Conservation (phyloP, 768 basidiomycete species). For the Neoboletus subvelutipes region DNA sequence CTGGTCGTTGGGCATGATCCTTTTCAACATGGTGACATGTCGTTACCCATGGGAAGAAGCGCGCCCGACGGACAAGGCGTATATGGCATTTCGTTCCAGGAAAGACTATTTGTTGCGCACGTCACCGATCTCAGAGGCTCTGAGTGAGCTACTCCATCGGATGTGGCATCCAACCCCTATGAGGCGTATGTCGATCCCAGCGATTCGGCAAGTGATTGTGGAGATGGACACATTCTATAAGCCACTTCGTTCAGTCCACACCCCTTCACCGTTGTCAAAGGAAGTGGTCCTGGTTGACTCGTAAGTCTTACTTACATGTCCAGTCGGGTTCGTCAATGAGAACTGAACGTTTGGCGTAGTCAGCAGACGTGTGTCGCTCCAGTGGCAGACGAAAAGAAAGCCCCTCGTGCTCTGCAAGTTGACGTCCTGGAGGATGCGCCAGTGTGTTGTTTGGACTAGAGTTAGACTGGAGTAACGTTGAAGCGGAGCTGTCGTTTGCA, state of each 20-base stretch:
- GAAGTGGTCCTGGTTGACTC: conserved; percentile 8
- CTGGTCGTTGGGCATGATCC: conserved; percentile 77
- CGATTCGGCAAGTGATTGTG: conserved; percentile 14
- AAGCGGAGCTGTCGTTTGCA: background rate
- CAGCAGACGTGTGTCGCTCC: conserved; percentile 12
- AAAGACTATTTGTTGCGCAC: conserved; percentile 1
- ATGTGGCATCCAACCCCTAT: conserved; percentile 17
- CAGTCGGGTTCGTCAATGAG: background rate
- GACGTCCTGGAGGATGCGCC: background rate
- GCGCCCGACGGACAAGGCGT: background rate
- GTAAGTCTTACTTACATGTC: conserved; percentile 1
- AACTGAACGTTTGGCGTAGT: conserved; percentile 6
- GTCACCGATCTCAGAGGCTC: conserved; percentile 8
- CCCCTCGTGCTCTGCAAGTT: background rate
- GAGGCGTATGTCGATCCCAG: conserved; percentile 18
- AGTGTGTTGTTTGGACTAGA: background rate
- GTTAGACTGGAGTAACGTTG: background rate
- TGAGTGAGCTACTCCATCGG: conserved; percentile 7
- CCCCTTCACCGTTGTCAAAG: background rate
- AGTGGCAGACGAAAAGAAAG: background rate
- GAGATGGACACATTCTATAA: conserved; percentile 18
- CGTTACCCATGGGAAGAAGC: conserved; percentile 21
- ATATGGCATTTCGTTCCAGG: background rate
- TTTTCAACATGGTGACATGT: conserved; percentile 79
- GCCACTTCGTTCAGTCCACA: background rate